Evolutionary conservation across 305 asterid genomes (phyloP).

Genomic region (Plantago coronopus): DNA sequence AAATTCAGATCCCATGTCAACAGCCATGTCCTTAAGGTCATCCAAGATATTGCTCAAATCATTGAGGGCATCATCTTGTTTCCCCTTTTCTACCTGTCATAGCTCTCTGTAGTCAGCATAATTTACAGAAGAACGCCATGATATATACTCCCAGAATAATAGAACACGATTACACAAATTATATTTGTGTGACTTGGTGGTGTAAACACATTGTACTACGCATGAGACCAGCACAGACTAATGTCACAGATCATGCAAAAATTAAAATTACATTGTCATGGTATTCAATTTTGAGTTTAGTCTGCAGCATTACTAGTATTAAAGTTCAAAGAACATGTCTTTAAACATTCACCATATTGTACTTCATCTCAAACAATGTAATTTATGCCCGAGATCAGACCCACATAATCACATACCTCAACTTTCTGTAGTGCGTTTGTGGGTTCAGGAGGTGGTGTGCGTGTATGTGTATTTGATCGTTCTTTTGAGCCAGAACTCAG

Average conservation of each 20-base stretch:
- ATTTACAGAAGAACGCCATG: neutral
- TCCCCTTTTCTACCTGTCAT: conserved; percentile 51
- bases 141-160: too few species aligned
- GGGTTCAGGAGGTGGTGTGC: conserved; percentile 53
- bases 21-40: conserved; percentile 85
- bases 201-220: too few species aligned
- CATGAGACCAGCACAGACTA: too few species aligned
- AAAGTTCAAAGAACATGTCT: too few species aligned
- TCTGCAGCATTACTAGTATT: too few species aligned
- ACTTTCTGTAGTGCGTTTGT: conserved; percentile 80
- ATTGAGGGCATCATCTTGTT: conserved; percentile 85
- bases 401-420: conserved; percentile 48
- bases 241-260: too few species aligned
- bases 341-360: too few species aligned
- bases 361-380: too few species aligned
- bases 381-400: neutral
- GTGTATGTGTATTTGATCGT: conserved; percentile 27
- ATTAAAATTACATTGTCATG: too few species aligned
- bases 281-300: too few species aligned
- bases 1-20: conserved; percentile 93
- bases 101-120: conserved; percentile 6
- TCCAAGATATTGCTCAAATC: conserved; percentile 78
- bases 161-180: neutral
- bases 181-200: neutral
- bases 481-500: conserved; percentile 57